These are phyloP conservation scores for Torrubiellomyces zombiae DNA, from an alignment of 2,329 filamentous ascomycete genomes.

Conservation along the genomic window DNA sequence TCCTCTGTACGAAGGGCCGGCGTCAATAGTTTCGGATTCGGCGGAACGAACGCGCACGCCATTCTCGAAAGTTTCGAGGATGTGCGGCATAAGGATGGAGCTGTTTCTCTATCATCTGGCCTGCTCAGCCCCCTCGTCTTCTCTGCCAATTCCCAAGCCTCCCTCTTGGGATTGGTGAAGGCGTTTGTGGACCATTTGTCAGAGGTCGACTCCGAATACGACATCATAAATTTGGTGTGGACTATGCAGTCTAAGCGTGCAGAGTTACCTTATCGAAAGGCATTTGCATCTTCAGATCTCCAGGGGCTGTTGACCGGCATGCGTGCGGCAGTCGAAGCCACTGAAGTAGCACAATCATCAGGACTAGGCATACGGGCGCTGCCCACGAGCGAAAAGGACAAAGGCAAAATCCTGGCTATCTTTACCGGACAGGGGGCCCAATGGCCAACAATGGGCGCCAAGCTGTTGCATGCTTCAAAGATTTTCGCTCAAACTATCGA, in stretches of 20 bases:
- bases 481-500: not conserved
- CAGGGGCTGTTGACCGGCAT: no score
- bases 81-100: not conserved
- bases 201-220: no score
- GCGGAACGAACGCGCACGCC: constrained; percentile 29
- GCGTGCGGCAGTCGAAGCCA: no score
- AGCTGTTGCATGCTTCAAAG: constrained; percentile 7
- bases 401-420: constrained; percentile 9
- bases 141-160: not conserved
- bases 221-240: no score
- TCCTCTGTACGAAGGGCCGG: constrained; percentile 18
- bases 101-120: not conserved
- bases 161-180: no score
- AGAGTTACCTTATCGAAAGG: no score
- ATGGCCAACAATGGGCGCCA: constrained; percentile 15
- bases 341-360: no score
- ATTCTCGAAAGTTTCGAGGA: constrained; percentile 13
- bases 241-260: no score
- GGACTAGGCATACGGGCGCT: no score
- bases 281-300: no score
- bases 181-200: no score
- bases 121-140: not conserved
- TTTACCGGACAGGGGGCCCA: constrained; percentile 20
- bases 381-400: no score
- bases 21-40: constrained; percentile 33